A percentile compares a stretch with the other conserved stretches of the same genome.
Conservation (phyloP, 2,329 filamentous ascomycete species). For the Ceratocystis alfenasii region DNA sequence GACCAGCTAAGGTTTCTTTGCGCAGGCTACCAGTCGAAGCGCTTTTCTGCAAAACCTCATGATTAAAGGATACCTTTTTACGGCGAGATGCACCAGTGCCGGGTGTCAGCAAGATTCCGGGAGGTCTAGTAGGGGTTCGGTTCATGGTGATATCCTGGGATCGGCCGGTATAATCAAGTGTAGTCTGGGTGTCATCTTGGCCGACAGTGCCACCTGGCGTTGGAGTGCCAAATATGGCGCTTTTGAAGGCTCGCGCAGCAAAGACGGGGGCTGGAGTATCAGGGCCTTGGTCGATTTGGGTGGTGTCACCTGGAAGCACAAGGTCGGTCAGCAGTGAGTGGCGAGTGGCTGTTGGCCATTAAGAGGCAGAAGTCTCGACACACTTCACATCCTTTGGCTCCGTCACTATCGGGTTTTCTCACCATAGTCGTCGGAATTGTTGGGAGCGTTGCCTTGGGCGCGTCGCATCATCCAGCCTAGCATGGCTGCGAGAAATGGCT, state of each 20-base stretch:
- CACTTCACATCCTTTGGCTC: not conserved
- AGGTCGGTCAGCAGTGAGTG: not conserved
- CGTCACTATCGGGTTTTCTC: not conserved
- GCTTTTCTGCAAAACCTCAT: conserved; percentile 40
- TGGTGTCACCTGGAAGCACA: conserved; percentile 29
- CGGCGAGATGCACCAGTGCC: conserved; percentile 48
- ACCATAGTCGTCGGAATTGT: conserved; percentile 23
- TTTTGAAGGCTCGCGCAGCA: conserved; percentile 52
- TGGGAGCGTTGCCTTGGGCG: conserved; percentile 33
- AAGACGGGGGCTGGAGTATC: conserved; percentile 57
- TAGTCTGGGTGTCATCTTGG: conserved; percentile 28
- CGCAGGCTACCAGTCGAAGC: conserved; percentile 29
- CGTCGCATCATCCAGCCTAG: conserved; percentile 49
- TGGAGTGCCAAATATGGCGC: conserved; percentile 51
- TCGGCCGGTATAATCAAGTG: conserved; percentile 26
- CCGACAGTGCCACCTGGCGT: conserved; percentile 28
- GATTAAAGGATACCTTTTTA: conserved; percentile 54
- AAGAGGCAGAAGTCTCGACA: too few relatives aligned
- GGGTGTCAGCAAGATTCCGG: conserved; percentile 52
- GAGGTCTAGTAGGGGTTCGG: conserved; percentile 39
- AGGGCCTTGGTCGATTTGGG: conserved; percentile 41
- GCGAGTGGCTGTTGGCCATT: not conserved
- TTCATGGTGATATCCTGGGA: conserved; percentile 22
- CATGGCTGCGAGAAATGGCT: conserved; percentile 31
- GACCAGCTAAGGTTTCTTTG: conserved; percentile 26